Evolutionary conservation across 108 stramenopile species (phyloP).

Genomic region (Aureococcus anophagefferens): DNA sequence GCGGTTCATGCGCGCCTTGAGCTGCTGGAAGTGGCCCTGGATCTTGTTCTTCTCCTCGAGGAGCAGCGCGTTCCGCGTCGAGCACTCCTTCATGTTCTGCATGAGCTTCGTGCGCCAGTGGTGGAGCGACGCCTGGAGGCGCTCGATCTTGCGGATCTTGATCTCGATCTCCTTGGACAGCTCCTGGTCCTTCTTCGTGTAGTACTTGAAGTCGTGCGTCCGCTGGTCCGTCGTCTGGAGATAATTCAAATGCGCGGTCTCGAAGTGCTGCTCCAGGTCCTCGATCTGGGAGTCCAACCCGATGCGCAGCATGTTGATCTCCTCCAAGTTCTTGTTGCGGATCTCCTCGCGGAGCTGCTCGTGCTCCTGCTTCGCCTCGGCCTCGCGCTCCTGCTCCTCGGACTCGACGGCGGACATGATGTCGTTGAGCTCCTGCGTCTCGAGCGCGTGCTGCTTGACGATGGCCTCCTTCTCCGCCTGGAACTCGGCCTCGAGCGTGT

Average conservation of each 20-base stretch:
- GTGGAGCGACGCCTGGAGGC: constrained; percentile 35
- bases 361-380: constrained; percentile 42
- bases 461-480: constrained; percentile 35
- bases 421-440: constrained; percentile 32
- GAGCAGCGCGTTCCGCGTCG: constrained; percentile 40
- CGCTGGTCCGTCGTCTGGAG: constrained; percentile 49
- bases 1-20: constrained; percentile 45
- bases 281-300: constrained; percentile 48
- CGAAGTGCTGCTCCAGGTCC: constrained; percentile 52
- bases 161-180: constrained; percentile 39
- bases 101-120: constrained; percentile 50
- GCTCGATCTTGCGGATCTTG: constrained; percentile 40
- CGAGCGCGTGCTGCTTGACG: constrained; percentile 21
- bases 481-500: constrained; percentile 37
- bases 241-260: constrained; percentile 43
- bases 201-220: constrained; percentile 51
- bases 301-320: constrained; percentile 48
- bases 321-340: constrained; percentile 48
- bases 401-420: constrained; percentile 35
- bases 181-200: constrained; percentile 39
- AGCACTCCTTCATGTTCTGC: constrained; percentile 40
- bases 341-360: constrained; percentile 51
- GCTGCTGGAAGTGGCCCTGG: constrained; percentile 45
- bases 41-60: constrained; percentile 39
- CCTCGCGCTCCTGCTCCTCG: constrained; percentile 32